Base-by-base conservation (phyloP, 2,329 filamentous ascomycete genomes). In the Colletotrichum siamense region DNA sequence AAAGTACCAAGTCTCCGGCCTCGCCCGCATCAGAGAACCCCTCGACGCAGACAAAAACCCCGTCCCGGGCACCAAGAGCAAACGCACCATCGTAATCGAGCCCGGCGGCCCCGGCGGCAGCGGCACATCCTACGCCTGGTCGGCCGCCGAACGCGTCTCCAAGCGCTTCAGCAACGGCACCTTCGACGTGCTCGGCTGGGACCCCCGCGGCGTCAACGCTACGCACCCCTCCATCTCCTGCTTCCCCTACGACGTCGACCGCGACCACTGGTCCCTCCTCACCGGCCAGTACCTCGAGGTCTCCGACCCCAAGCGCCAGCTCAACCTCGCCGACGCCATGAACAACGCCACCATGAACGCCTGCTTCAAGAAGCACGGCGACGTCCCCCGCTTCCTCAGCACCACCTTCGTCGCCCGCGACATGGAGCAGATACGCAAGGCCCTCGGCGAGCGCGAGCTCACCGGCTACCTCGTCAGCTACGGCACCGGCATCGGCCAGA, bases 161-260 rank as follows among this genome's bases (percentile, higher is more conserved):
- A 79, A 84, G 71, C 85, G 86, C 5, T 80, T 90, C 15, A 88
- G 87, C 72, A 84, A 84, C 36, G 83, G 85, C 26, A 79, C 82
- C 26, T 88, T 85, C 26, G 88, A 90, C 74, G 86, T 90, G 8
- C 80, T 91, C 16, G 88, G 88, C n/a, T 91, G 88, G 86, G 89
- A 91, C 68, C 89, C 89, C n/a, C 86, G 89, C 5, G 89, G 89
- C 3, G 87, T 90, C 69, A 90, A 90, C 78, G 80, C 82, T 1
- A 87, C 88, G 2, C 84, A 84, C 8, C 89, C 89, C 1, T 80
- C 85, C 6, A 79, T 88, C 3, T 81, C 87, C 3, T 91, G 89
- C 81, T 90, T 86, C 67, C 86, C 88, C 6, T 82, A 85, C 69
- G 82, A 88, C 59, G 86, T 85, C 10, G 83, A 87, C 78, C 84